Evolutionary conservation across 1,284 basidiomycete genomes (phyloP).

Genomic region (Microbotryum violaceum): DNA sequence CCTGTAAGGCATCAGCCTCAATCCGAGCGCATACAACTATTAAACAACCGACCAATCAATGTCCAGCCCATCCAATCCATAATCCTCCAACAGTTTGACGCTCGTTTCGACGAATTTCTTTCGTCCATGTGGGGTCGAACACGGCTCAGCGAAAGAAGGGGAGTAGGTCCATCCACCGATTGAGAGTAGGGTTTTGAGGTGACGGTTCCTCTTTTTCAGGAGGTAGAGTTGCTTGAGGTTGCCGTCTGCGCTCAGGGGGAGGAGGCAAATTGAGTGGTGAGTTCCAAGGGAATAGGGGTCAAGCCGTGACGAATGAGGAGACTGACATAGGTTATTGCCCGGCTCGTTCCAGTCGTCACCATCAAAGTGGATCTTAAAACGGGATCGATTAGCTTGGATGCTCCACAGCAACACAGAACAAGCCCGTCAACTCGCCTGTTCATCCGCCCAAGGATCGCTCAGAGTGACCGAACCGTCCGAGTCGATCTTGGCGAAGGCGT

Average conservation of each 20-base stretch:
- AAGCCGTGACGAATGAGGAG: too few relatives aligned
- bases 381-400: too few relatives aligned
- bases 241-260: constrained; percentile 53
- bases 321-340: constrained; percentile 20
- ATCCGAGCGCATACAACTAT: constrained; percentile 22
- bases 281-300: not conserved
- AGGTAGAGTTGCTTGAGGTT: constrained; percentile 81
- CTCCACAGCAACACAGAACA: too few relatives aligned
- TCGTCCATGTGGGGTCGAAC: constrained; percentile 41
- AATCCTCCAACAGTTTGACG: constrained; percentile 69
- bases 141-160: constrained; percentile 29
- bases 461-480: constrained; percentile 53
- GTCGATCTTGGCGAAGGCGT: constrained; percentile 75
- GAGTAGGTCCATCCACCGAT: constrained; percentile 42
- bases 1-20: not conserved
- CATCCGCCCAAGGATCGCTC: constrained; percentile 74
- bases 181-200: constrained; percentile 41
- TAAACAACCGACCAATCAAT: constrained; percentile 35
- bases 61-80: constrained; percentile 69
- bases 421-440: constrained; percentile 49
- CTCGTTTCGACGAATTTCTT: constrained; percentile 63
- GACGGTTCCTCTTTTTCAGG: constrained; percentile 63
- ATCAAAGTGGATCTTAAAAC: constrained; percentile 44
- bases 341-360: constrained; percentile 81
- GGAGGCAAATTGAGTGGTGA: constrained; percentile 16